Base-by-base conservation (phyloP, 2,329 filamentous ascomycete genomes). In the Akanthomyces uredinophilus region DNA sequence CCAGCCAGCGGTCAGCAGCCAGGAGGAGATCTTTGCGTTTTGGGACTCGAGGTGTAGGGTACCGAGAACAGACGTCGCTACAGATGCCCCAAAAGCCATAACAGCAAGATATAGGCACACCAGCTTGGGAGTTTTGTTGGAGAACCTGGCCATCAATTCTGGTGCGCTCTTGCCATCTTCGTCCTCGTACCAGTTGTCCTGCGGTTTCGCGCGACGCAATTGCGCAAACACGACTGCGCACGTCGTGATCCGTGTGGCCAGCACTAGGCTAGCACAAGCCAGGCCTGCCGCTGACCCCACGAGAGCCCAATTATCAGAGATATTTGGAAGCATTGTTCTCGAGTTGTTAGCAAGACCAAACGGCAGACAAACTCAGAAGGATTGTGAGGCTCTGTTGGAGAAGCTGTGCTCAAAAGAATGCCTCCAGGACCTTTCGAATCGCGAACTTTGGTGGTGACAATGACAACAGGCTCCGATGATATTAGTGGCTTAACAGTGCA, bases 121-220 rank as follows among this genome's bases (percentile, higher is more conserved):
- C 3, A 76, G 64, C 70, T 88, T 89, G 57, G 86, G 81, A 61
- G 79, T 68, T 61, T 77, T 83, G 65, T 84, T 82, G 24, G 87
- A 88, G 70, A 87, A 92, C 39, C 78, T 79, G 22, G 80, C 79
- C 59, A 86, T 70, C 1, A 86, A 85, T 69, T 88, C 85, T 43
- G 83, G 79, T 0, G 86, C 88, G 37, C 87, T 88, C 65, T 82
- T 79, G 52, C 90, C 90, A 73, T 93, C 90, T 64, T 80, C 75
- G 68, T 93, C 90, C 66, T 86, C 77, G 69, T 92, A 92, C 16
- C 79, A 75, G 11, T 80, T 74, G 41, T 81, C 76, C 60, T 74
- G 74, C 5, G 75, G 73, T 27, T 51, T 60, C 4, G 35, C 13
- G 13, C 56, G 46, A 10, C 46, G 10, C 56, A 32, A 44, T 43